phyloP scores from a whole-genome alignment of 495 filamentous ascomycete species.

The Penicillium fimorum region DNA sequence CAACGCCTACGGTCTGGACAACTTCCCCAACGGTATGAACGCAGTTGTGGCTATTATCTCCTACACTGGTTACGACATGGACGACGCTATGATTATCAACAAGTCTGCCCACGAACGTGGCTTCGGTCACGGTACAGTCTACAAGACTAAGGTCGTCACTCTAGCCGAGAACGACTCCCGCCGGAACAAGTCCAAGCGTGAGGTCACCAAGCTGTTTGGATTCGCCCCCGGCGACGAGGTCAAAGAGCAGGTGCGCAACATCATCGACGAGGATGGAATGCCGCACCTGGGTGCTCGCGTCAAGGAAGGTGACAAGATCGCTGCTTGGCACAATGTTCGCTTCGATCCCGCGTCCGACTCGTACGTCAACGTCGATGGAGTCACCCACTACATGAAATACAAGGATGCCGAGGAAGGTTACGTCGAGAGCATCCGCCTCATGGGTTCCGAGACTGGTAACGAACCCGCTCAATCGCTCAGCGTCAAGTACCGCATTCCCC shows the following conservation, averaged over 20 bases:
- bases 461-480: conserved; percentile 83
- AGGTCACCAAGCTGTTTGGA: conserved; percentile 74
- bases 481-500: conserved; percentile 88
- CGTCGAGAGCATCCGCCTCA: conserved; percentile 88
- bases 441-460: conserved; percentile 75
- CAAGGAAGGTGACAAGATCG: conserved; percentile 76
- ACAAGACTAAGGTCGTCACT: conserved; percentile 90
- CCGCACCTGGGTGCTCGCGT: conserved; percentile 74
- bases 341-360: conserved; percentile 61
- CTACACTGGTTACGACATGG: conserved; percentile 99
- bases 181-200: conserved; percentile 51
- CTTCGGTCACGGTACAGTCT: conserved; percentile 95
- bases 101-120: conserved; percentile 96
- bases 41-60: conserved; percentile 96
- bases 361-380: conserved; percentile 70
- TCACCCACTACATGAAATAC: conserved; percentile 84
- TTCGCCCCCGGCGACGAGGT: conserved; percentile 72
- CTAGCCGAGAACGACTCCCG: conserved; percentile 70
- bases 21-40: conserved; percentile 98
- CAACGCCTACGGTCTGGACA: conserved; percentile 95
- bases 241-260: conserved; percentile 59
- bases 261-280: conserved; percentile 82
- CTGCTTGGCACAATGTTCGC: conserved; percentile 84
- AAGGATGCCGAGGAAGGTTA: conserved; percentile 85
- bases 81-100: conserved; percentile 99